Evolutionary conservation across 805 yeast species (phyloP), one percentile per base, ranked within the genome.

Genomic region (Kodamaea restingae): DNA sequence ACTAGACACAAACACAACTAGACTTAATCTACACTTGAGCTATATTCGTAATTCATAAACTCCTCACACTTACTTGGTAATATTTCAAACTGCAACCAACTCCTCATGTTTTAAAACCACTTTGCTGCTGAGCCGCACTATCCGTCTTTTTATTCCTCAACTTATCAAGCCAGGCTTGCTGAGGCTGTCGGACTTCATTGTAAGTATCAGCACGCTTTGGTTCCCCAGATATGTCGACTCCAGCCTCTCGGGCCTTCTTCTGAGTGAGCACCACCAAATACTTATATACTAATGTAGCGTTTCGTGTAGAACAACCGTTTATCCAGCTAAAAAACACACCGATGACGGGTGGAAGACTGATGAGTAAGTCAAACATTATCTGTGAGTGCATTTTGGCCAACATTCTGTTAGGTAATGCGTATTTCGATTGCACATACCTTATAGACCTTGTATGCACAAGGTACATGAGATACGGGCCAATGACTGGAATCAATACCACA

Each of bases 401-500:
- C 11, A 84, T 52, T 17, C 68, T 72, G 2, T 59, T 54, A 4
- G 95, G 95, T 8, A 86, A 48, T 8, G 75, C 61, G 36, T 81
- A 70, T 35, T 70, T 64, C 15, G 73, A 68, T 39, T 77, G 74
- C 0, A 91, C 93, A 41, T 75, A 57, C 18, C 67, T 63, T 18
- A 87, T 70, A 44, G 90, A 58, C 43, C 88, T 70, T 3, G 80
- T 74, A 56, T 90, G 96, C 27, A 88, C 72, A 2, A 75, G 80
- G 58, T 83, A 91, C 88, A 88, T 86, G 39, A 80, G 51, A 3
- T 80, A 46, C 1, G 97, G 95, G 0, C 98, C 98, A n/a, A 91
- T 59, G 0, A 76, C 83, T 0, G 98, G 98, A 7, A 91, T 40
- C 7, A 87, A 61, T 1, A 82, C 73, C 28, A 81, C 71, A 10